A percentile compares a stretch with the other conserved stretches of the same genome.
Conservation (phyloP, 768 basidiomycete species). For the Suillus bovinus region DNA sequence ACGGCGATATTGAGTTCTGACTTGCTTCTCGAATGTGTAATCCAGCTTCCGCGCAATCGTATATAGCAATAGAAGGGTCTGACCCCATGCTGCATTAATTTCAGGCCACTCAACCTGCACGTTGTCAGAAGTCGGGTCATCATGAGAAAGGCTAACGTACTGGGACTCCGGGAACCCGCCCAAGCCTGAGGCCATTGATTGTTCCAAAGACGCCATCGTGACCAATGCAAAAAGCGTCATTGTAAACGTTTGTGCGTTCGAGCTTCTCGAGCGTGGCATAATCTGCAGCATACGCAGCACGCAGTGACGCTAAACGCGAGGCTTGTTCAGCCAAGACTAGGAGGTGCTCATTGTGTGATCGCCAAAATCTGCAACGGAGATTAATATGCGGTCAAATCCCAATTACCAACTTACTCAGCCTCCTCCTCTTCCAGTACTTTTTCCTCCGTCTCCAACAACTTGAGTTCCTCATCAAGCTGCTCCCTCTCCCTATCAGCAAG, state of each 20-base stretch:
- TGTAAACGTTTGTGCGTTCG: constrained; percentile 92
- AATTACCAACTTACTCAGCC: constrained; percentile 58
- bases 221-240: constrained; percentile 93
- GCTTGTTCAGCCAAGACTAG: constrained; percentile 63
- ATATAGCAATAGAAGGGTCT: constrained; percentile 88
- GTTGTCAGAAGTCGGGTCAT: constrained; percentile 16
- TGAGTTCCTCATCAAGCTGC: constrained; percentile 73
- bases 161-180: constrained; percentile 81
- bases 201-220: constrained; percentile 95
- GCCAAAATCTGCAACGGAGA: constrained; percentile 68
- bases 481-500: constrained; percentile 75
- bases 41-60: constrained; percentile 92
- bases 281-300: constrained; percentile 79
- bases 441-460: constrained; percentile 74
- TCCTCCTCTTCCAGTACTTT: constrained; percentile 80
- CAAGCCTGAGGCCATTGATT: constrained; percentile 94
- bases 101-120: constrained; percentile 94
- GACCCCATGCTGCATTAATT: constrained; percentile 98
- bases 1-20: constrained; percentile 6
- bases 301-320: constrained; percentile 67
- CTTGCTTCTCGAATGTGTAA: constrained; percentile 83
- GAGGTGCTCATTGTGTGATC: constrained; percentile 71
- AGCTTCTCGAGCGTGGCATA: constrained; percentile 78
- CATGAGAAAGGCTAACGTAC: constrained; percentile 42
- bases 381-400: neutral